phyloP scores from a whole-genome alignment of 345 rosid genomes.

The Aquilaria sinensis region DNA sequence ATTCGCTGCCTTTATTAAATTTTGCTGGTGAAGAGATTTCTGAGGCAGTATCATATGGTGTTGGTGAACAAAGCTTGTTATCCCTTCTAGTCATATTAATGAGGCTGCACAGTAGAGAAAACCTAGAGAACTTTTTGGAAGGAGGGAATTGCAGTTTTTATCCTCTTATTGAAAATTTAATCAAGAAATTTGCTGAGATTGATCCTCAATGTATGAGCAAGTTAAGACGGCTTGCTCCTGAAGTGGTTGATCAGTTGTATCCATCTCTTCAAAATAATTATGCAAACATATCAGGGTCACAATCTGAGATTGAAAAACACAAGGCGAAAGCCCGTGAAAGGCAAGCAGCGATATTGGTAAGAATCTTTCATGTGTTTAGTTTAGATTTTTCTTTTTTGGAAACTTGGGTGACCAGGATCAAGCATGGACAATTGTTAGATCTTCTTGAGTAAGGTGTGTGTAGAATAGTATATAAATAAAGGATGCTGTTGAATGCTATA shows the following conservation, averaged over 20 bases:
- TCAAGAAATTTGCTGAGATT: conserved; percentile 72
- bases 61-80: conserved; percentile 61
- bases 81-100: conserved; percentile 84
- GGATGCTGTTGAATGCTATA: too few species aligned
- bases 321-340: conserved; percentile 86
- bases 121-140: conserved; percentile 37
- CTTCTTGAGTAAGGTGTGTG: too few species aligned
- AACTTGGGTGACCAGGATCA: neutral
- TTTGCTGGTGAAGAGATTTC: conserved; percentile 59
- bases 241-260: conserved; percentile 45
- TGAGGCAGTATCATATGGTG: conserved; percentile 39
- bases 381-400: neutral
- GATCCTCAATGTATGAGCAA: conserved; percentile 56
- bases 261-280: conserved; percentile 23
- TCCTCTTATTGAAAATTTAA: conserved; percentile 63
- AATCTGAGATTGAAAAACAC: conserved; percentile 60
- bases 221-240: conserved; percentile 77
- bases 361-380: conserved; percentile 18
- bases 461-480: too few species aligned
- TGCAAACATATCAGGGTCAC: conserved; percentile 22
- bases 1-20: conserved; percentile 38
- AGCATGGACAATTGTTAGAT: too few species aligned
- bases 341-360: conserved; percentile 84
- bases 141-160: conserved; percentile 62
- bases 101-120: conserved; percentile 56